A percentile compares a stretch with the other conserved stretches of the same genome.
Evolutionary conservation across 352 stramenopile genomes (phyloP).

Genomic region (Phytopythium vexans): DNA sequence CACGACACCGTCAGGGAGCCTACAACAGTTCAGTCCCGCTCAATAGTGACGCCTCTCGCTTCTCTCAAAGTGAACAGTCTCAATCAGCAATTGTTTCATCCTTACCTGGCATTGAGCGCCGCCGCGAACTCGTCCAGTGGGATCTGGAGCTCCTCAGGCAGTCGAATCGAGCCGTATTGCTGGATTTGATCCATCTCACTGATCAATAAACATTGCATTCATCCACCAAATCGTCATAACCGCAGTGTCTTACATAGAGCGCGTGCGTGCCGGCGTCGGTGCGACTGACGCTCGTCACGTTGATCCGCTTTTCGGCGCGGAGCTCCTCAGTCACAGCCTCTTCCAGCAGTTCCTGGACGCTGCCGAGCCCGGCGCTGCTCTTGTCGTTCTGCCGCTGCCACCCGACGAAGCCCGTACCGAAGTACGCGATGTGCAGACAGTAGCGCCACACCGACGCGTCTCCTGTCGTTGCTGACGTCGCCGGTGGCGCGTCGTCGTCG

Average conservation of each 20-base stretch:
- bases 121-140: conserved; percentile 38
- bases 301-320: conserved; percentile 42
- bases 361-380: conserved; percentile 50
- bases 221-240: background rate
- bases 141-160: conserved; percentile 37
- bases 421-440: conserved; percentile 76
- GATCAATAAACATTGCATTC: conserved; percentile 3
- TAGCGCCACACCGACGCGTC: conserved; percentile 36
- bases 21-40: conserved; percentile 5
- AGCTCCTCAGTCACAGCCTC: conserved; percentile 56
- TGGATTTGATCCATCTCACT: conserved; percentile 17
- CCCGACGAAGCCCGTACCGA: conserved; percentile 67
- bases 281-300: conserved; percentile 81
- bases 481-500: background rate
- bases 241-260: conserved; percentile 52
- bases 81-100: background rate
- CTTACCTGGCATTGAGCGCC: conserved; percentile 53
- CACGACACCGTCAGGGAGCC: conserved; percentile 41
- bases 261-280: conserved; percentile 83
- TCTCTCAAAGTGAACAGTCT: background rate
- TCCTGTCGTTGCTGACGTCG: background rate
- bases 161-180: conserved; percentile 84
- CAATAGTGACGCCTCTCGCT: background rate
- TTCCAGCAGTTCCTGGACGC: conserved; percentile 80
- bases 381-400: conserved; percentile 71